Evolutionary conservation across 1,284 basidiomycete species (phyloP), one percentile per base, ranked within the genome.

Genomic region (Neolentinus lepideus): DNA sequence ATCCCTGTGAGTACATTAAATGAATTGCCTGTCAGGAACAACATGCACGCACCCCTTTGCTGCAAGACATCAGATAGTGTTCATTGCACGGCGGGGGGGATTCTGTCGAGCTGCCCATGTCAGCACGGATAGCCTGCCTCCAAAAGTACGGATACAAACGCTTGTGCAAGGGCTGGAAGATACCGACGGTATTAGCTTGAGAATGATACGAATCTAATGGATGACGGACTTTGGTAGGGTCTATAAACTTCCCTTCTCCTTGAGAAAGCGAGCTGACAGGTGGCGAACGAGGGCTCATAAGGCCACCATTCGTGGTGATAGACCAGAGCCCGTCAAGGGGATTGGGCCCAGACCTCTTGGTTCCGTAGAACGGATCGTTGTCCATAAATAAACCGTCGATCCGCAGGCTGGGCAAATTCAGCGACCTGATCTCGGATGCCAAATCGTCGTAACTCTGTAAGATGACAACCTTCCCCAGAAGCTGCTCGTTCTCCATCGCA

Each of bases 41-140:
- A 50, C 24, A 24, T 48, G 10, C 1, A 70, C 79, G 66, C 64
- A 87, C 88, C 66, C 83, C 85, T 74, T 89, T 90, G 53, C 84
- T 85, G 69, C 88, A 90, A 45, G 75, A 78, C 81, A 89, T 85
- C 64, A 90, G 70, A 71, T 90, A 88, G 66, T 82, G 78, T 70
- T 91, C 84, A 62, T 90, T 91, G 73, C 88, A 91, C 16, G 88
- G 88, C 9, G 88, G 88, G 33, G 88, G 88, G 55, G 75, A 76
- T 68, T 87, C 84, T 87, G 62, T 22, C 16, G 16, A 53, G 43
- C 9, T 46, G n/a, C n/a, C n/a, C n/a, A n/a, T n/a, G 29, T 51
- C 53, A 55, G 27, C 51, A 22, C 29, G 57, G 51, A 56, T 67
- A 19, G 21, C 31, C 22, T 31, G 10, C 26, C 36, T 6, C 9